Evolutionary conservation across 2,329 filamentous ascomycete genomes (phyloP).

Genomic region (Penicillium rolfsii): DNA sequence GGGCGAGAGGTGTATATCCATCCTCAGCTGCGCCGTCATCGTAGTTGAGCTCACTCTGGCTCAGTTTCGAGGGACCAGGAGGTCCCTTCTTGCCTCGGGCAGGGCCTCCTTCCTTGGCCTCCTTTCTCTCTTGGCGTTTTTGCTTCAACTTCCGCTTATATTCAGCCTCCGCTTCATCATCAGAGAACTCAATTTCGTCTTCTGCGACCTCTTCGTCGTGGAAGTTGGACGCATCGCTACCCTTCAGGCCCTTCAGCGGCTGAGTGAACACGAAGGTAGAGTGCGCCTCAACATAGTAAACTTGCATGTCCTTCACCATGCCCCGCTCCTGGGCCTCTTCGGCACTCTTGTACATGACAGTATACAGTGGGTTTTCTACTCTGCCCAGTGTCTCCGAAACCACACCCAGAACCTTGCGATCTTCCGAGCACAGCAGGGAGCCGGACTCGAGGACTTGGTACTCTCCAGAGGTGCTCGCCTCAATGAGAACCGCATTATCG

Average conservation of each 20-base stretch:
- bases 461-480: slow-evolving; percentile 76
- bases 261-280: slow-evolving; percentile 87
- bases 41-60: slow-evolving; percentile 61
- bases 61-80: slow-evolving; percentile 45
- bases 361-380: slow-evolving; percentile 84
- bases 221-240: slow-evolving; percentile 91
- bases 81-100: slow-evolving; percentile 41
- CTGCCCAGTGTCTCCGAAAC: slow-evolving; percentile 85
- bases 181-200: slow-evolving; percentile 92
- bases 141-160: slow-evolving; percentile 72
- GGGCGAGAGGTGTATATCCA: slow-evolving; percentile 69
- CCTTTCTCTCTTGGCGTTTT: slow-evolving; percentile 62
- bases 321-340: slow-evolving; percentile 70
- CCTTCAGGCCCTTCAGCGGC: slow-evolving; percentile 75
- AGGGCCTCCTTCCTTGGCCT: slow-evolving; percentile 49
- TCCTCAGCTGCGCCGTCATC: slow-evolving; percentile 62
- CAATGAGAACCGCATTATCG: slow-evolving; percentile 76
- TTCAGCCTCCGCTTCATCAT: slow-evolving; percentile 91
- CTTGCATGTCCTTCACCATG: slow-evolving; percentile 67
- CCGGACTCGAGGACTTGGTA: slow-evolving; percentile 83
- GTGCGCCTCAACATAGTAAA: slow-evolving; percentile 80
- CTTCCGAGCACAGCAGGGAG: slow-evolving; percentile 77
- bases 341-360: slow-evolving; percentile 71
- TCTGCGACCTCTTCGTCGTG: slow-evolving; percentile 88
- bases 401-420: slow-evolving; percentile 76